phyloP scores from a whole-genome alignment of 768 basidiomycete genomes.

The Lactifluus volemus region DNA sequence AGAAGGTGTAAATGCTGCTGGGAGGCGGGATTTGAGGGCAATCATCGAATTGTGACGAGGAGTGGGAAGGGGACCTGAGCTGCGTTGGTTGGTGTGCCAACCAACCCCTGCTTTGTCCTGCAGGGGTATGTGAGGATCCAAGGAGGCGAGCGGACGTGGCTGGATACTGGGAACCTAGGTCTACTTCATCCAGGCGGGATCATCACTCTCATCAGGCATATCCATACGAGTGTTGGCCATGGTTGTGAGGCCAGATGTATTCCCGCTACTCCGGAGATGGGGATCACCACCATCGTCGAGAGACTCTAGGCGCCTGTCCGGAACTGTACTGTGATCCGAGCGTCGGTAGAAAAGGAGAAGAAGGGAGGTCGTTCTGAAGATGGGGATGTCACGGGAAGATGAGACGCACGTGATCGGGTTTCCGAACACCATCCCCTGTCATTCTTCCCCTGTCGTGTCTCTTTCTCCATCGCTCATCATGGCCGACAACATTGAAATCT shows the following conservation, averaged over 20 bases:
- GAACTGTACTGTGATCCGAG: conserved; percentile 49
- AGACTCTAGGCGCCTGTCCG: conserved; percentile 25
- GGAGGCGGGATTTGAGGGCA: conserved; percentile 37
- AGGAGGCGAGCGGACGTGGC: conserved; percentile 33
- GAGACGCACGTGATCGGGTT: conserved; percentile 45
- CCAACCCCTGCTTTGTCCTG: conserved; percentile 45
- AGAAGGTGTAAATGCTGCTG: conserved; percentile 31
- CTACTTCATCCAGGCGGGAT: conserved; percentile 70
- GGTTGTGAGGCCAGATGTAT: conserved; percentile 26
- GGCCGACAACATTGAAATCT: no score
- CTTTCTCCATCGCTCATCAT: no score
- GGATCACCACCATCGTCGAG: conserved; percentile 74
- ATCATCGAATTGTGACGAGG: conserved; percentile 34
- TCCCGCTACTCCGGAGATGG: conserved; percentile 43
- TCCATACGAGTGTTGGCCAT: conserved; percentile 21
- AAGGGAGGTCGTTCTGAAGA: conserved; percentile 72
- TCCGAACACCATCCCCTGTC: not conserved
- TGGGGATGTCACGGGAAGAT: conserved; percentile 58
- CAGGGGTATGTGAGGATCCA: conserved; percentile 24
- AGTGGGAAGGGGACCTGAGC: conserved; percentile 39
- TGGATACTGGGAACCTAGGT: conserved; percentile 32
- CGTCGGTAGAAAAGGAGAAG: conserved; percentile 80
- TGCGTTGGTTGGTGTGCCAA: conserved; percentile 69
- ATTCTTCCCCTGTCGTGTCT: not conserved
- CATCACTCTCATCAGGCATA: conserved; percentile 47